Conservation (phyloP, 306 rosid species). For the Neltuma alba region DNA sequence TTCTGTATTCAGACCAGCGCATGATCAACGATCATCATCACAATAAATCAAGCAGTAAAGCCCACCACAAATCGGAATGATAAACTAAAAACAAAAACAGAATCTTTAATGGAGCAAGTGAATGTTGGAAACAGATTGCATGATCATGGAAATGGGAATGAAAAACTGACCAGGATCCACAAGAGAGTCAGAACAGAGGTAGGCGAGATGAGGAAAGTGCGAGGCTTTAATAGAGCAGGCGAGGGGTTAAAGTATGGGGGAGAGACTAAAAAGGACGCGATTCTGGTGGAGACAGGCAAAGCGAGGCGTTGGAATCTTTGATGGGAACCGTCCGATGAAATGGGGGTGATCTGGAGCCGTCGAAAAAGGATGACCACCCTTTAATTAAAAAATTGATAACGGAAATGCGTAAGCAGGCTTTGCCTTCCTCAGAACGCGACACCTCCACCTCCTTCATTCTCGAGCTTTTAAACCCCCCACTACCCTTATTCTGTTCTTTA, state of each 20-base stretch:
- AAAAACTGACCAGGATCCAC: background rate
- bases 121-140: background rate
- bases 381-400: background rate
- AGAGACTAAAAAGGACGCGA: background rate
- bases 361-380: background rate
- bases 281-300: background rate
- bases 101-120: background rate
- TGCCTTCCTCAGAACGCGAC: constrained; percentile 31
- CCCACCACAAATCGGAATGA: background rate
- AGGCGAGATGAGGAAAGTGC: background rate
- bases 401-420: background rate
- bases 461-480: background rate
- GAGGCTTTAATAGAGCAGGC: background rate
- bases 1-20: background rate
- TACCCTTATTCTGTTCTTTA: background rate
- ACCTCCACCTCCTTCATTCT: background rate
- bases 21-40: background rate
- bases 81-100: background rate
- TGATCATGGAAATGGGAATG: background rate
- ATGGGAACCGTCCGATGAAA: background rate
- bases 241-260: background rate
- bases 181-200: background rate
- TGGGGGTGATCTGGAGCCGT: background rate
- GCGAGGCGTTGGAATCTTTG: background rate
- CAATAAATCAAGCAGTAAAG: background rate